Evolutionary conservation across 228 moss, liverwort and hornwort species (phyloP), one percentile per base, ranked within the genome.

Genomic region (Sphagnum magellanicum): DNA sequence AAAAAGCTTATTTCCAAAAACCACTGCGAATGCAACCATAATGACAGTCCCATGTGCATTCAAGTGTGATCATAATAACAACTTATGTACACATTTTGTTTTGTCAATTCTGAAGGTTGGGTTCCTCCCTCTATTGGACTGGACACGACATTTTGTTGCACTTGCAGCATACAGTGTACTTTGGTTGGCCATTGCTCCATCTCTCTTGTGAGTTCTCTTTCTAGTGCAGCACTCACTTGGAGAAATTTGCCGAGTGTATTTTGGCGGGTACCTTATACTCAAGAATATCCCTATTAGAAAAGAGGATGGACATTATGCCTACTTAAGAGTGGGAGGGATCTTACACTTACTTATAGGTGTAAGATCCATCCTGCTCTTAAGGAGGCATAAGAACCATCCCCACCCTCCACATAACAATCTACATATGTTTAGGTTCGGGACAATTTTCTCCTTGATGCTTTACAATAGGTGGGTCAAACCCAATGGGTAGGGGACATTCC

Each of bases 141-240:
- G 98, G 98, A 66, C 89, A 6, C 70, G 82, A 48, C 90, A 98
- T 73, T 94, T 98, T 46, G 58, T 84, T 49, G 83, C 85, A 10
- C 73, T 98, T 55, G 92, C 85, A 14, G 65, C 61, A 10, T 98
- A 91, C 61, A 81, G 93, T 52, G 69, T 78, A 61, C 89, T 98
- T 61, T 84, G 89, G 65, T 53, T 73, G 72, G 71, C 78, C 5
- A 77, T 89, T 59, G 81, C 90, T 51, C 81, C 55, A 75, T 77
- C 70, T 32, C 70, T 90, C 72, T 75, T 84, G 94, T 91, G 74
- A 72, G 75, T 55, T 55, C 55, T 55, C 55, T 55, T 55, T 55
- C 55, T 0, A 8, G 55, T 55, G 55, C 12, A 55, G 9, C 12
- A 8, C 12, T 4, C 55, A 55, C 12, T 12, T 32, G 32, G 32